Evolutionary conservation across 768 basidiomycete genomes (phyloP), one percentile per base, ranked within the genome.

Genomic region (Psilocybe cubensis): DNA sequence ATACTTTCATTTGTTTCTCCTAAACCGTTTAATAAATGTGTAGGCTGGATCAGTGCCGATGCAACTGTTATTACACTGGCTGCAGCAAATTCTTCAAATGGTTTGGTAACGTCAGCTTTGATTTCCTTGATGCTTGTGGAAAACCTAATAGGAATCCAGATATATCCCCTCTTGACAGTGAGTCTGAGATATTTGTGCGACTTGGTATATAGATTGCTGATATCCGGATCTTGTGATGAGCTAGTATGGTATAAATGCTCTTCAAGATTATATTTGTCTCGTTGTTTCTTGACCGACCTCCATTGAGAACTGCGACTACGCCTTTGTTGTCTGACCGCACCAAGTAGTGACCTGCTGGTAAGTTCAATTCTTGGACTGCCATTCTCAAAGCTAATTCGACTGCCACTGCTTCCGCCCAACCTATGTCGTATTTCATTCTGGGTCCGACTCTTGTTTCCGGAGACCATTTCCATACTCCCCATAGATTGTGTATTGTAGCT

Each of bases 241-340:
- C 59, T 11, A 59, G 38, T 4, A 53, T n/a, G 17, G n/a, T 17
- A 25, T 54, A 63, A 6, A 63, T 56, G 12, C 41, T 23, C 21
- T 61, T 61, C 17, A 64, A 28, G 6, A 61, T 43, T 0, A 9
- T n/a, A 50, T 70, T 70, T 12, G 63, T 64, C 23, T 65, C 52
- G 5, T 33, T 33, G 44, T 65, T 69, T 1, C 61, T 18, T 0
- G 67, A 65, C 0, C 59, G 52, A 3, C 66, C 66, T 42, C 65
- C 63, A 25, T 49, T 28, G 1, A 74, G 40, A 0, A 70, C 70
- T 0, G 69, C 66, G 1, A 79, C 68, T 0, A 75, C 69, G 0
- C 75, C 77, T 20, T 63, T 47, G 54, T 81, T 78, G 60, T 80
- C 72, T 0, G 72, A 76, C 11, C 59, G 63, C 0, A 80, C 61